A percentile compares a stretch with the other conserved stretches of the same genome.
These are phyloP conservation scores for Colletotrichum gigasporum DNA, from an alignment of 2,329 filamentous ascomycete genomes.

Conservation along the genomic window DNA sequence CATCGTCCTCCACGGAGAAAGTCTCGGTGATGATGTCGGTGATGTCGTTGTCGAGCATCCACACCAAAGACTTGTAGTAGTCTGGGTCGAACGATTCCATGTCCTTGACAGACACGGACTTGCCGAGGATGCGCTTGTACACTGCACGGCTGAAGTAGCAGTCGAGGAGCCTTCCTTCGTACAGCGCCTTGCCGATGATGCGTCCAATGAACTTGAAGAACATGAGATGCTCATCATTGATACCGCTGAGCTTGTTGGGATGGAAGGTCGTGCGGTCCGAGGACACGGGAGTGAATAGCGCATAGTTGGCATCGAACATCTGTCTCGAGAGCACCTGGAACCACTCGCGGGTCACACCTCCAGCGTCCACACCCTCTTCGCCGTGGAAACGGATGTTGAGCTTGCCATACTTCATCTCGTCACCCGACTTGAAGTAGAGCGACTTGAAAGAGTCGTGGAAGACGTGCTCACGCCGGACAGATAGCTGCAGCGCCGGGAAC, in stretches of 20 bases:
- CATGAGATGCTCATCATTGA: slow-evolving; percentile 94
- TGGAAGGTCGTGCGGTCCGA: slow-evolving; percentile 99
- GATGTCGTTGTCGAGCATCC: slow-evolving; percentile 99
- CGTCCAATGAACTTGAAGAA: slow-evolving; percentile 99
- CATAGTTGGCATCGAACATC: slow-evolving; percentile 99
- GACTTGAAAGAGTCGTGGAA: slow-evolving; percentile 99
- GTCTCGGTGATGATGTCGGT: slow-evolving; percentile 97
- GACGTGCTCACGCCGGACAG: slow-evolving; percentile 91
- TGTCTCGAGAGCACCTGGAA: slow-evolving; percentile 97
- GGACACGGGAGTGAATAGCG: slow-evolving; percentile 94
- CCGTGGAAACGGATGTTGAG: slow-evolving; percentile 97
- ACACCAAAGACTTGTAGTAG: slow-evolving; percentile 97
- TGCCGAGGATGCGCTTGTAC: slow-evolving; percentile 96
- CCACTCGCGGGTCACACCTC: slow-evolving; percentile 98
- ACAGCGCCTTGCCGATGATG: slow-evolving; percentile 97
- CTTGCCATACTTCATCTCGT: slow-evolving; percentile 99
- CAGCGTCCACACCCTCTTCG: slow-evolving; percentile 97
- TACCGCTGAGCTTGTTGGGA: slow-evolving; percentile 90
- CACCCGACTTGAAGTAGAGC: slow-evolving; percentile 95
- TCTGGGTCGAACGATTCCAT: slow-evolving; percentile 99
- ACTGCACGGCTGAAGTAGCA: slow-evolving; percentile 99
- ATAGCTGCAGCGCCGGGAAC: slow-evolving; percentile 80
- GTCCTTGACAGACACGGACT: slow-evolving; percentile 95
- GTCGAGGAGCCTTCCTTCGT: slow-evolving; percentile 94
- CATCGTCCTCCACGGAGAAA: slow-evolving; percentile 93